Conservation (phyloP, 495 filamentous ascomycete species). For the Penicillium robsamsonii region DNA sequence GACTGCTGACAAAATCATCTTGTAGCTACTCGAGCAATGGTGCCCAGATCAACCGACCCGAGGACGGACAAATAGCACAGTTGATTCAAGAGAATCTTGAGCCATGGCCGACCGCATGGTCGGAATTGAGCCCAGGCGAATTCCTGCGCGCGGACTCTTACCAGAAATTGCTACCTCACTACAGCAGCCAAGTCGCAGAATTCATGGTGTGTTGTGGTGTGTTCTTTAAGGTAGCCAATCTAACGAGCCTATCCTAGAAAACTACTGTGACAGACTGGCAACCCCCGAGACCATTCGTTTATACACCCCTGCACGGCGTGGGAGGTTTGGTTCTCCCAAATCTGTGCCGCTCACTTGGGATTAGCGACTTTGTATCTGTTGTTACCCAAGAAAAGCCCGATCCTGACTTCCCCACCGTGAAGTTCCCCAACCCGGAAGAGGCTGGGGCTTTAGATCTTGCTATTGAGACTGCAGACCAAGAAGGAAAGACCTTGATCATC, state of each 20-base stretch:
- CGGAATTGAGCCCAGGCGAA: constrained; percentile 41
- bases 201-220: constrained; percentile 33
- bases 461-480: constrained; percentile 51
- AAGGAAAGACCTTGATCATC: constrained; percentile 52
- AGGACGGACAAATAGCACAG: constrained; percentile 59
- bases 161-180: constrained; percentile 40
- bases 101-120: constrained; percentile 53
- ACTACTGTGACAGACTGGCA: constrained; percentile 35
- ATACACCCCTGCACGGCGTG: constrained; percentile 71
- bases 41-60: constrained; percentile 67
- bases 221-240: not conserved
- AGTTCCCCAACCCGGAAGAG: constrained; percentile 73
- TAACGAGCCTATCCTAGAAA: constrained; percentile 27
- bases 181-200: constrained; percentile 41
- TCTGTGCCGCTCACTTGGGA: constrained; percentile 44
- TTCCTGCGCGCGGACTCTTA: constrained; percentile 44
- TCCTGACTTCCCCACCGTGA: constrained; percentile 68
- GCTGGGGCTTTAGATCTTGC: constrained; percentile 65
- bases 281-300: constrained; percentile 51
- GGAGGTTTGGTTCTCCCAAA: constrained; percentile 51
- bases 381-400: constrained; percentile 55
- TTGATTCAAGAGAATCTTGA: constrained; percentile 58
- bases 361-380: constrained; percentile 46
- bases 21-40: constrained; percentile 62
- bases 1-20: constrained; percentile 16